Evolutionary conservation across 2,329 filamentous ascomycete species (phyloP), one percentile per base, ranked within the genome.

Genomic region (Fusarium graminum): DNA sequence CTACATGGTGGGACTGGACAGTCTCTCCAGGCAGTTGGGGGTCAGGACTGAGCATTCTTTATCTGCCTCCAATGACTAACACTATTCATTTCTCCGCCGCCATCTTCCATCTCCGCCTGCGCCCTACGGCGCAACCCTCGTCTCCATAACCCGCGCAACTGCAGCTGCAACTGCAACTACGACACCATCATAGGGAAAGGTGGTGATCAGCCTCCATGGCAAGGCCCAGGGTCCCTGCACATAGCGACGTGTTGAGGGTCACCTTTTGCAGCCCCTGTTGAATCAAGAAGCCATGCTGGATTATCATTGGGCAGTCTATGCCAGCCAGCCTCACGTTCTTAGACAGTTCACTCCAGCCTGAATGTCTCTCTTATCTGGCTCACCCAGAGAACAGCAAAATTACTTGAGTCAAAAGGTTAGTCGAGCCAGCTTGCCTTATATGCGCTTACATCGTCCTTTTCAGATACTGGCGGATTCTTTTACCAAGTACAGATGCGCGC

Each of bases 171-270:
- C 54, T 54, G 34, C 62, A 62, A 50, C 46, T 61, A 44, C 36
- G 53, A 49, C 64, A 68, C 50, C 59, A 61, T 52, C 63, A 71
- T 41, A 67, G 56, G 58, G 44, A 47, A 50, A 42, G 34, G 56
- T 55, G 54, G 58, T 52, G 56, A 65, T 71, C 63, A 71, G 65
- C 66, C 53, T 71, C 46, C 49, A 43, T 39, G 38, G 34, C 69
- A 71, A 65, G 57, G 62, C 63, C 62, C 56, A 63, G 67, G 62
- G 69, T 46, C 67, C 59, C 50, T 68, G 54, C 45, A 43, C 52
- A 49, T 42, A 32, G 39, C 50, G 49, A 44, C 49, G 34, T 64
- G 59, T 69, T 65, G 53, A 57, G 65, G 59, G 47, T 47, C 45
- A 62, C 36, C n/a, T 49, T 42, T 39, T 25, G n/a, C 49, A 25